Evolutionary conservation across 2,329 filamentous ascomycete species (phyloP).

Genomic region (Microcyclospora pomicola): DNA sequence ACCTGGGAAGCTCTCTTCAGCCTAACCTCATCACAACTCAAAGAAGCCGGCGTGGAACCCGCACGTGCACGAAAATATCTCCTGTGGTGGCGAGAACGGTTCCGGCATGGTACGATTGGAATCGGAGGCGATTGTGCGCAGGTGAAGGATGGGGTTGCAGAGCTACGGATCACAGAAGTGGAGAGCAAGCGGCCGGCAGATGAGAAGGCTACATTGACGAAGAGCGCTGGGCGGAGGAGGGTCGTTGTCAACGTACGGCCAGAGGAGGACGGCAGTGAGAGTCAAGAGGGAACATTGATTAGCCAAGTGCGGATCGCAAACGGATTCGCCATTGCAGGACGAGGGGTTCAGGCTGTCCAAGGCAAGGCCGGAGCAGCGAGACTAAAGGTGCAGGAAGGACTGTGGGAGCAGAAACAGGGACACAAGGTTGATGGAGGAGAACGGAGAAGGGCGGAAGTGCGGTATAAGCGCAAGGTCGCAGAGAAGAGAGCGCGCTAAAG

Average conservation of each 20-base stretch:
- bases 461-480: constrained; percentile 69
- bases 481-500: constrained; percentile 41
- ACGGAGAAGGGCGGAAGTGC: constrained; percentile 69
- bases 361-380: constrained; percentile 47
- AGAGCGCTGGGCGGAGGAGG: constrained; percentile 41
- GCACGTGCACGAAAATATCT: constrained; percentile 72
- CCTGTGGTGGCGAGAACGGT: constrained; percentile 75
- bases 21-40: constrained; percentile 61
- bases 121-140: constrained; percentile 68
- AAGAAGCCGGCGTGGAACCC: constrained; percentile 74
- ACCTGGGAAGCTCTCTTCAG: constrained; percentile 86
- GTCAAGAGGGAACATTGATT: constrained; percentile 23
- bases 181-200: constrained; percentile 23
- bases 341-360: constrained; percentile 56
- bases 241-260: constrained; percentile 47
- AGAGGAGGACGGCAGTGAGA: constrained; percentile 24
- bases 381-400: constrained; percentile 63
- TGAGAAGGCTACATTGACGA: constrained; percentile 34
- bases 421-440: constrained; percentile 95
- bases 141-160: constrained; percentile 50
- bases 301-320: constrained; percentile 54
- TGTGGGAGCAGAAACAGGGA: constrained; percentile 83
- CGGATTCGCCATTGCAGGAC: constrained; percentile 58
- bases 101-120: constrained; percentile 62
- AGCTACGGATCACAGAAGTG: constrained; percentile 45